Conservation (phyloP, 23 red algal species). For the Cyanidioschyzon merolae region DNA sequence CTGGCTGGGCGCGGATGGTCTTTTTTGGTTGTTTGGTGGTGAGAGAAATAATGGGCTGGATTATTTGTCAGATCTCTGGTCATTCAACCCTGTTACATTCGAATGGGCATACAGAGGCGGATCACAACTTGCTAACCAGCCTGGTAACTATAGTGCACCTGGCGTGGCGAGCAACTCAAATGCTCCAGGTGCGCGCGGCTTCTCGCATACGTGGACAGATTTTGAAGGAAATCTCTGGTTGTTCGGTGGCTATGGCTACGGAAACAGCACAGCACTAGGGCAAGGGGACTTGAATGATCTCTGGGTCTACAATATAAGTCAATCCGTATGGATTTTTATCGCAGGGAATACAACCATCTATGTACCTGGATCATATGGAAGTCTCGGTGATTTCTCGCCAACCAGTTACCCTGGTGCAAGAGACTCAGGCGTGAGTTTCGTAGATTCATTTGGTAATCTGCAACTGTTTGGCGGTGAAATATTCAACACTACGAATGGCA, state of each 20-base stretch:
- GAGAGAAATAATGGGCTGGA: background rate
- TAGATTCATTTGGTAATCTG: background rate
- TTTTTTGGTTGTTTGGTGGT: background rate
- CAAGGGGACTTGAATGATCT: background rate
- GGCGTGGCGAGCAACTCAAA: background rate
- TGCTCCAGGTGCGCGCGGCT: background rate
- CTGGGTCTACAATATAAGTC: background rate
- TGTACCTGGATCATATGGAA: background rate
- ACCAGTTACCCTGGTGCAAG: background rate
- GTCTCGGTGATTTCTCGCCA: background rate
- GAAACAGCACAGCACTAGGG: background rate
- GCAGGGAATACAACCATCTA: background rate
- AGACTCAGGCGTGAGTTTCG: background rate
- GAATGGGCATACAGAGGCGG: background rate
- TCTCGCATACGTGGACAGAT: background rate
- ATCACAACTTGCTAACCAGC: background rate
- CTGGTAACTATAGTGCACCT: background rate
- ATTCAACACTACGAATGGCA: background rate
- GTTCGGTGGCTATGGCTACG: background rate
- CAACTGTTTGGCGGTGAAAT: background rate
- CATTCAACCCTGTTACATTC: background rate
- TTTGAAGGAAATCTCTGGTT: background rate
- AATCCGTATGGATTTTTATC: background rate
- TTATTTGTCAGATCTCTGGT: background rate
- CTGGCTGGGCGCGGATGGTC: background rate